Conservation (phyloP, 495 filamentous ascomycete genomes). For the Elaphomyces granulatus region DNA sequence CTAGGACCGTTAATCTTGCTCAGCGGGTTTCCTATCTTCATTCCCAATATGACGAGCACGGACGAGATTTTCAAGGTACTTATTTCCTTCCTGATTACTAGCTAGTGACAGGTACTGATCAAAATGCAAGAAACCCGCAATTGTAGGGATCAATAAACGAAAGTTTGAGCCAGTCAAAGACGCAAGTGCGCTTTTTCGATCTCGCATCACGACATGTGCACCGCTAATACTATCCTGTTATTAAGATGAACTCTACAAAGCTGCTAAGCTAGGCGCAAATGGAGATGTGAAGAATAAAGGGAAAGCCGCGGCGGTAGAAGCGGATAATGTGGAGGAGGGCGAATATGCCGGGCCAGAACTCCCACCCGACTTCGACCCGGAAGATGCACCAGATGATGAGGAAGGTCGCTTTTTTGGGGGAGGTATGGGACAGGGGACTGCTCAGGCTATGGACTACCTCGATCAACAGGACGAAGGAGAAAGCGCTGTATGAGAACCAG, state of each 20-base stretch:
- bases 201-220: neutral
- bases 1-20: no score
- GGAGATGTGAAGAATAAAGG: slow-evolving; percentile 49
- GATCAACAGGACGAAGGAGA: slow-evolving; percentile 50
- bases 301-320: slow-evolving; percentile 41
- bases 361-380: slow-evolving; percentile 49
- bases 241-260: slow-evolving; percentile 70
- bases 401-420: slow-evolving; percentile 93
- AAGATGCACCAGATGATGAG: slow-evolving; percentile 58
- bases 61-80: slow-evolving; percentile 76
- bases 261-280: slow-evolving; percentile 53
- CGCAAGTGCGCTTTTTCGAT: slow-evolving; percentile 1
- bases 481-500: slow-evolving; percentile 19
- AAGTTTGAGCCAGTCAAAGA: slow-evolving; percentile 49
- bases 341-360: slow-evolving; percentile 53
- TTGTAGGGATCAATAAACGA: slow-evolving; percentile 45
- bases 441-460: slow-evolving; percentile 81
- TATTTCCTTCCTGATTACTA: neutral
- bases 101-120: neutral
- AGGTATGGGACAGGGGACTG: slow-evolving; percentile 67
- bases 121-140: slow-evolving; percentile 26
- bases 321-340: slow-evolving; percentile 47
- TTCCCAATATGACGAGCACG: slow-evolving; percentile 65
- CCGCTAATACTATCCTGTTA: neutral
- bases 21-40: no score